These are phyloP conservation scores for Truncatella angustata DNA, from an alignment of 2,329 filamentous ascomycete species.

Conservation along the genomic window DNA sequence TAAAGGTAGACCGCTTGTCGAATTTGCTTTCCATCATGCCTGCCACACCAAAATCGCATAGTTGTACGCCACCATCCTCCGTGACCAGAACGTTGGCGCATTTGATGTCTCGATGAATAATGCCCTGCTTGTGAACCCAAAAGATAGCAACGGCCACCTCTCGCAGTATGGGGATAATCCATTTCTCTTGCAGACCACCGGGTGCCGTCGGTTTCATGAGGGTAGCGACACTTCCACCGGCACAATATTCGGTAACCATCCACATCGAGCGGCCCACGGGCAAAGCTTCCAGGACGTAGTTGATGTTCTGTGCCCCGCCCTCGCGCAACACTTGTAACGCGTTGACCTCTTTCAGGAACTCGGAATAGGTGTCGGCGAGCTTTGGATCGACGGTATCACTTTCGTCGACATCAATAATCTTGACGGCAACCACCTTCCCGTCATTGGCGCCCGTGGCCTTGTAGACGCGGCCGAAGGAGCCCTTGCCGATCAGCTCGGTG, in stretches of 20 bases:
- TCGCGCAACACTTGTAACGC: conserved; percentile 72
- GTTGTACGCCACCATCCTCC: conserved; percentile 72
- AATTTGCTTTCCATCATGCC: conserved; percentile 73
- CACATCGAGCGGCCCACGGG: conserved; percentile 78
- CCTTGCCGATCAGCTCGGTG: conserved; percentile 71
- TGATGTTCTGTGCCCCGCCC: conserved; percentile 75
- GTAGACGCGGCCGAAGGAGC: conserved; percentile 72
- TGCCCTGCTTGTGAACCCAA: conserved; percentile 67
- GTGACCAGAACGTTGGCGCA: conserved; percentile 79
- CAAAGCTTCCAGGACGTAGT: conserved; percentile 75
- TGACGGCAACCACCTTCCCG: conserved; percentile 65
- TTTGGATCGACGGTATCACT: conserved; percentile 67
- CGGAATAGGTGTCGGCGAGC: conserved; percentile 64
- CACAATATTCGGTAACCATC: conserved; percentile 86
- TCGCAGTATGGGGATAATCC: conserved; percentile 65
- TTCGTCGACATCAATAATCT: conserved; percentile 83
- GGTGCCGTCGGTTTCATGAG: conserved; percentile 67
- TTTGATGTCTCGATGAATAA: conserved; percentile 71
- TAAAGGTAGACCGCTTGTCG: conserved; percentile 76
- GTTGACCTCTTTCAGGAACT: conserved; percentile 67
- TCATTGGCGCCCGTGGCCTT: conserved; percentile 53
- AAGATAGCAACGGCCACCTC: conserved; percentile 65
- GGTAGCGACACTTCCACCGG: conserved; percentile 77
- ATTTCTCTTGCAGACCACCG: conserved; percentile 66
- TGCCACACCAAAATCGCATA: conserved; percentile 83